A percentile compares a stretch with the other conserved stretches of the same genome.
Conservation (phyloP, 176 grass and related monocot species). For the Zoysia pacifica region DNA sequence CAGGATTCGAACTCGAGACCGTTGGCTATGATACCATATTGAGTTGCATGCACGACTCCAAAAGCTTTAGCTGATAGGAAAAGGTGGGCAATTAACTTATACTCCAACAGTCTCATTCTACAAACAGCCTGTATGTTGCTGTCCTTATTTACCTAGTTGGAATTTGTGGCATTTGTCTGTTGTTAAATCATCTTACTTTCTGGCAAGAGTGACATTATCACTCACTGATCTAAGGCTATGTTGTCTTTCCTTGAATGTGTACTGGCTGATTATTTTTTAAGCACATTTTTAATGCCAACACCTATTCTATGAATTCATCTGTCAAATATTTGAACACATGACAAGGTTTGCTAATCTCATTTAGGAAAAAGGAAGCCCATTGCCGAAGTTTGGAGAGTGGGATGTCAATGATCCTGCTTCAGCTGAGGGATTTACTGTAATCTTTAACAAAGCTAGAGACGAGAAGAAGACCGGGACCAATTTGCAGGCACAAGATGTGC, state of each 20-base stretch:
- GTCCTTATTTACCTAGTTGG: neutral
- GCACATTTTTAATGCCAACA: too few species aligned
- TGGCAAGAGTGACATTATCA: neutral
- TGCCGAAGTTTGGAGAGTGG: constrained; percentile 41
- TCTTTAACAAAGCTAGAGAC: constrained; percentile 57
- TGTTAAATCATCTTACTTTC: neutral
- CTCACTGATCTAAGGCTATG: neutral
- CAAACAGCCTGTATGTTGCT: neutral
- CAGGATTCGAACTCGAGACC: too few species aligned
- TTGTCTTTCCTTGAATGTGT: neutral
- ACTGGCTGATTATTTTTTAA: neutral
- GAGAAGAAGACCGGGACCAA: constrained; percentile 50
- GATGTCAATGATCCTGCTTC: constrained; percentile 43
- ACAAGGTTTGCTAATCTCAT: neutral
- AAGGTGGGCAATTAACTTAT: too few species aligned
- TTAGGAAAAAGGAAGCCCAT: constrained; percentile 37
- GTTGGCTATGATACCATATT: too few species aligned
- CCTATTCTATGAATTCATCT: neutral
- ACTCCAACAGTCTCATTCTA: too few species aligned
- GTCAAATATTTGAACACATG: neutral
- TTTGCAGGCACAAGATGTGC: neutral
- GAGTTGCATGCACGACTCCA: too few species aligned
- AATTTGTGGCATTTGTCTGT: neutral
- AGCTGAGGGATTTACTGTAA: constrained; percentile 52
- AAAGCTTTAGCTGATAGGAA: too few species aligned